Evolutionary conservation across 2,329 filamentous ascomycete species (phyloP), one percentile per base, ranked within the genome.

Genomic region (Penicillium hesseltinei): DNA sequence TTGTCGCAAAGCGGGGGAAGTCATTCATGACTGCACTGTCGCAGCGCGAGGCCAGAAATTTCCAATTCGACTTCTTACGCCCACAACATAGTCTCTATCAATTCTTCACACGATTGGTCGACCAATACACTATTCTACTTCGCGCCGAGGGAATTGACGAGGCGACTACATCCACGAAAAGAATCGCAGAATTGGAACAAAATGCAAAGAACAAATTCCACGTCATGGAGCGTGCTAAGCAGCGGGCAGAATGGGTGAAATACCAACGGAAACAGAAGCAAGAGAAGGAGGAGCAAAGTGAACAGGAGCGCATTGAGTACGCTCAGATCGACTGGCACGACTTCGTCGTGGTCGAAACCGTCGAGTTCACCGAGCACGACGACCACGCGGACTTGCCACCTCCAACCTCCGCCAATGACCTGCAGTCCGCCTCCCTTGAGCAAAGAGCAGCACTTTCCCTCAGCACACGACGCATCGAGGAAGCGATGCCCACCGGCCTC

Each of bases 281-380:
- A 66, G 90, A 92, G 80, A 92, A 92, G 71, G 92, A 96, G 69
- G 91, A 95, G 69, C 87, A 92, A 62, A 89, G 88, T 40, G 90
- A 95, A 70, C 86, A 91, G 69, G 90, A 96, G 73, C 87, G 88
- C 68, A 78, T 87, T 49, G 82, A 83, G 52, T 89, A 94, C 74
- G 89, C 89, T 1, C 89, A 94, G 67, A 94, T 99, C 62, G 94
- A 99, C 75, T 99, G 94, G 94, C 91, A 96, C 70, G 93, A 97
- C 72, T 99, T 99, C 68, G 88, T 93, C 35, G 89, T 99, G 21
- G 92, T 97, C 44, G 94, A 97, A 75, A 97, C 92, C 0, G 92
- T 99, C 53, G 82, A 91, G 17, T 99, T 99, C 74, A 92, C 86
- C 57, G 92, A 96, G 65, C 84, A 85, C 39, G 94, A 99, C 73